Percentiles rank a stretch among this genome's conserved stretches.
Conservation (phyloP, 2,329 filamentous ascomycete genomes). For the Alternaria ventricosa region DNA sequence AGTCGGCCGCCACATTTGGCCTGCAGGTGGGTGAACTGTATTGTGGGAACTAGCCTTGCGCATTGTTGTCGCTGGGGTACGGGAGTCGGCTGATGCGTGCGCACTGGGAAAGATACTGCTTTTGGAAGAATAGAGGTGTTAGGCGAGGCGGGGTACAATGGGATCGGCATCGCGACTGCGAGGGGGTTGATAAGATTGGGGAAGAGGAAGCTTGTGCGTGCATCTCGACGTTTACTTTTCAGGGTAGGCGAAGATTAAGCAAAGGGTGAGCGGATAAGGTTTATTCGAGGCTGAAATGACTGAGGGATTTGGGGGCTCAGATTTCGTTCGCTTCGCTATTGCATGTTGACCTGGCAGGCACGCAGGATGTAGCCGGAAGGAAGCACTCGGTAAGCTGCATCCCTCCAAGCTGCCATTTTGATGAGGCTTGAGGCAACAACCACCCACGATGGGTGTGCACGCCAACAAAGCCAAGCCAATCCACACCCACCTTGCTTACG, state of each 20-base stretch:
- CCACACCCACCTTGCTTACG: neutral
- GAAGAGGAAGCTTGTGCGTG: neutral
- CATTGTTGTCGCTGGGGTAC: neutral
- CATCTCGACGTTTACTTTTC: neutral
- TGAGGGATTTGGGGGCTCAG: neutral
- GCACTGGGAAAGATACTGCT: neutral
- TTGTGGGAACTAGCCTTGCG: neutral
- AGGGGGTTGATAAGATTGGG: neutral
- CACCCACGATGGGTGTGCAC: neutral
- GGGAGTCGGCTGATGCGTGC: neutral
- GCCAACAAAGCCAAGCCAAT: neutral
- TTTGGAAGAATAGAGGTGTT: accelerated
- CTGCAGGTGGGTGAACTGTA: neutral
- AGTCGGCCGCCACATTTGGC: neutral
- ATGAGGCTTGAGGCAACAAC: neutral
- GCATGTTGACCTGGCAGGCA: neutral
- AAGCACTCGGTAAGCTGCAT: neutral
- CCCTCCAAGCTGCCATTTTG: neutral
- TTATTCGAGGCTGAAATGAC: neutral
- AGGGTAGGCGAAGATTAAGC: neutral
- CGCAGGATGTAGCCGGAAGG: neutral
- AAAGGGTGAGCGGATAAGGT: neutral
- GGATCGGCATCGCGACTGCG: neutral
- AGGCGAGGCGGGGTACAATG: neutral
- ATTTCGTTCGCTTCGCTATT: neutral